A percentile compares a stretch with the other conserved stretches of the same genome.
phyloP scores from a whole-genome alignment of 306 rosid genomes.

The Macrotyloma uniflorum region DNA sequence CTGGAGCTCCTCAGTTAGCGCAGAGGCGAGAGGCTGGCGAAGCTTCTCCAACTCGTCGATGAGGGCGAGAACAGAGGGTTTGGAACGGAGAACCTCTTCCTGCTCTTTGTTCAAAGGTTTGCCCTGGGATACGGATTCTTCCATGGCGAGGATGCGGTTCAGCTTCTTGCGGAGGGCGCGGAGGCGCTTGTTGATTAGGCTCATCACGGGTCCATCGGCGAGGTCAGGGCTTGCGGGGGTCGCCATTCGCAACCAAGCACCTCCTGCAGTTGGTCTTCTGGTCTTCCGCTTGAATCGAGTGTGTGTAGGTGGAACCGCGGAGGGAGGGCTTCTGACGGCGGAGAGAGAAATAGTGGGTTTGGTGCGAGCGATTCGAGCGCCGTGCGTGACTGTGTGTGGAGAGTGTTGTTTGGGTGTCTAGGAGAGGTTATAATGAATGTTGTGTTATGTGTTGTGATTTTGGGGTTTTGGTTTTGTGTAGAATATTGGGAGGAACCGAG shows the following conservation, averaged over 20 bases:
- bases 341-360: background rate
- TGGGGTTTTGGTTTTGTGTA: background rate
- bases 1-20: conserved; percentile 69
- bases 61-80: conserved; percentile 54
- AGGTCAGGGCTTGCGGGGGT: conserved; percentile 59
- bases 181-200: conserved; percentile 87
- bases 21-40: conserved; percentile 74
- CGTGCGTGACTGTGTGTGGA: background rate
- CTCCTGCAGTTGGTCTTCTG: background rate
- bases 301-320: conserved; percentile 9
- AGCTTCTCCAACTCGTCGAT: conserved; percentile 97
- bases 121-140: conserved; percentile 75
- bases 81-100: conserved; percentile 82
- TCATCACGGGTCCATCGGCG: conserved; percentile 89
- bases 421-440: background rate
- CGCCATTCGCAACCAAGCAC: conserved; percentile 54
- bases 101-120: conserved; percentile 82
- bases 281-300: background rate
- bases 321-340: background rate
- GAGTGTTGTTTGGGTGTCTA: background rate
- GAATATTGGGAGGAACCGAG: background rate
- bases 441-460: background rate
- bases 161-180: conserved; percentile 79
- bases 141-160: conserved; percentile 77
- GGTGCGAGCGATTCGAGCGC: background rate